Conservation (phyloP, 768 basidiomycete genomes). For the Pluteus cervinus region DNA sequence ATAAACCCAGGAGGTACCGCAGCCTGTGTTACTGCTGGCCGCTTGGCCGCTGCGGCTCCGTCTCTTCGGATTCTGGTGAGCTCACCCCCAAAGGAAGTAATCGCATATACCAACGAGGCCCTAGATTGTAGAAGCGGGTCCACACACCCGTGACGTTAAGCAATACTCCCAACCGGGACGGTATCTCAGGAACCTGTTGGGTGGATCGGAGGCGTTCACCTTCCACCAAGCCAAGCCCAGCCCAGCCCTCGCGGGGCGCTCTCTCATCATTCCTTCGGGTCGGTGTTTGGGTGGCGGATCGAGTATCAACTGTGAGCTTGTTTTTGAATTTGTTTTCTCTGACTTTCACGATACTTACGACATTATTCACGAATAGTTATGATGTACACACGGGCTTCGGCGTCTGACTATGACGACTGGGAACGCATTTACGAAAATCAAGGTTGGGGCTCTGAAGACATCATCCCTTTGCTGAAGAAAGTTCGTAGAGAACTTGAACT, state of each 20-base stretch:
- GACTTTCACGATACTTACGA: neutral
- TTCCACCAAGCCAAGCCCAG: slow-evolving; percentile 38
- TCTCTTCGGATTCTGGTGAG: slow-evolving; percentile 46
- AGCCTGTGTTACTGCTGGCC: slow-evolving; percentile 48
- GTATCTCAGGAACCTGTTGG: slow-evolving; percentile 34
- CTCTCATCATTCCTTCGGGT: slow-evolving; percentile 35
- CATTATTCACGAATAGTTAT: slow-evolving; percentile 25
- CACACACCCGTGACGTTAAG: slow-evolving; percentile 37
- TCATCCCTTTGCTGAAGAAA: slow-evolving; percentile 55
- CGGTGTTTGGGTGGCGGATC: slow-evolving; percentile 58
- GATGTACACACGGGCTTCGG: slow-evolving; percentile 51
- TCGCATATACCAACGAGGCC: neutral
- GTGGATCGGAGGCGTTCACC: slow-evolving; percentile 35
- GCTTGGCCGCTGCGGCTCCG: slow-evolving; percentile 47
- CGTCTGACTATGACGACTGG: slow-evolving; percentile 66
- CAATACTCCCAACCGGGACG: slow-evolving; percentile 49
- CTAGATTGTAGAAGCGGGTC: slow-evolving; percentile 52
- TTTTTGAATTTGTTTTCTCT: neutral
- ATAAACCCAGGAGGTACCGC: slow-evolving; percentile 48
- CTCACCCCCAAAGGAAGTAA: neutral
- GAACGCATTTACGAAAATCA: slow-evolving; percentile 40
- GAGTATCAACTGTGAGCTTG: slow-evolving; percentile 46
- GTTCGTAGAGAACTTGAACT: slow-evolving; percentile 19
- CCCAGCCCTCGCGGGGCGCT: slow-evolving; percentile 35
- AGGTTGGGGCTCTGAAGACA: slow-evolving; percentile 52